These are phyloP conservation scores for Aspergillus piperis DNA, from an alignment of 2,329 filamentous ascomycete species.

Conservation along the genomic window DNA sequence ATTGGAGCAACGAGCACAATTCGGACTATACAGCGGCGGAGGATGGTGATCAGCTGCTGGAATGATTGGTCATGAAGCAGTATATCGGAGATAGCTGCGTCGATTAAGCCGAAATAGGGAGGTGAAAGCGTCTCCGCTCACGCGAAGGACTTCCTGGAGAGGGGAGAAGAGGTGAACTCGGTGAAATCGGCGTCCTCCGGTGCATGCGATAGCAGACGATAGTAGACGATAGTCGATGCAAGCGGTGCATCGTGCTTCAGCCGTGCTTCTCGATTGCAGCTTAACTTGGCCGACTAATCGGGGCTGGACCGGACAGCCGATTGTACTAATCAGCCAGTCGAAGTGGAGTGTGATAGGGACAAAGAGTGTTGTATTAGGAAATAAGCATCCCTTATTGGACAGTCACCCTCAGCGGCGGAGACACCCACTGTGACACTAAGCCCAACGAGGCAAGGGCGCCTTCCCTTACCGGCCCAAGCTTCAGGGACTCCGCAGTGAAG, in stretches of 20 bases:
- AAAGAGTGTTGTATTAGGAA: constrained; percentile 1
- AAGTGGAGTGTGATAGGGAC: too few species aligned
- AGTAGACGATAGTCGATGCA: background rate
- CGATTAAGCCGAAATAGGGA: background rate
- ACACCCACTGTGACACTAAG: background rate
- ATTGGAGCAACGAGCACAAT: background rate
- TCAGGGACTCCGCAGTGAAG: constrained; percentile 7
- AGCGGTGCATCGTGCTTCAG: background rate
- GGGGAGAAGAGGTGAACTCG: background rate
- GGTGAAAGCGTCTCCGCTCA: background rate
- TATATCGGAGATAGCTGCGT: background rate
- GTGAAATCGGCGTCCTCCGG: background rate
- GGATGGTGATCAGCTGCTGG: constrained; percentile 1
- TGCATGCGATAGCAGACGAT: background rate
- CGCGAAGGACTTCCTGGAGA: background rate
- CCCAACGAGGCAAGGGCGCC: background rate
- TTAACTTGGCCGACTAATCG: background rate
- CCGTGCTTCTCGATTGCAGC: constrained; percentile 4
- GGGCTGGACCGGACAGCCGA: background rate
- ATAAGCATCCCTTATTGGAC: background rate
- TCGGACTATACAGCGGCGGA: background rate
- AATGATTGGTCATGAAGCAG: constrained; percentile 4
- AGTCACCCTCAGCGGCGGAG: background rate
- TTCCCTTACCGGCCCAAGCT: constrained; percentile 13
- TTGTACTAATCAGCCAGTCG: background rate